Percentiles rank a stretch among this genome's conserved stretches.
Conservation (phyloP, 805 yeast genomes). For the Monosporozyma solicola region DNA sequence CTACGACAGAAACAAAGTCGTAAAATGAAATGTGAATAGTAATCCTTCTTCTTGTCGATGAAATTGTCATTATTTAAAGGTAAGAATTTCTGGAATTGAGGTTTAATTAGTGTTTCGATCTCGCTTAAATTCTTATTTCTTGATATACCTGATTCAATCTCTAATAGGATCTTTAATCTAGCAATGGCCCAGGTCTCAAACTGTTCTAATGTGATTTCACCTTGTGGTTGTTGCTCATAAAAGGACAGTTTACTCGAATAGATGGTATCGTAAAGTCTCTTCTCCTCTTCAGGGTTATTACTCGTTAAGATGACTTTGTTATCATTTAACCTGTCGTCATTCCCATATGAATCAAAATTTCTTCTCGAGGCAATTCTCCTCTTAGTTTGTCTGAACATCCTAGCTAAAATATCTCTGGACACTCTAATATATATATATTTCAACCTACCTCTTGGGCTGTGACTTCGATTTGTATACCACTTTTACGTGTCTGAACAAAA, state of each 20-base stretch:
- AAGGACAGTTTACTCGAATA: conserved; percentile 62
- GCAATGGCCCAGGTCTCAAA: conserved; percentile 96
- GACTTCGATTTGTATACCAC: not conserved
- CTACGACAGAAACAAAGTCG: conserved; percentile 84
- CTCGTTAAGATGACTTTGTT: not conserved
- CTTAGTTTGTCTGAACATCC: conserved; percentile 65
- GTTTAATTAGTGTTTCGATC: conserved; percentile 54
- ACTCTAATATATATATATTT: not conserved
- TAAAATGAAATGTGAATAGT: conserved; percentile 82
- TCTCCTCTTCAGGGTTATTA: conserved; percentile 22
- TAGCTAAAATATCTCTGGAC: not conserved
- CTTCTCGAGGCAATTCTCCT: conserved; percentile 67
- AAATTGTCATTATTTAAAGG: conserved; percentile 43
- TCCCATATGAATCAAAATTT: conserved; percentile 40
- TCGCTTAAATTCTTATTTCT: conserved; percentile 59
- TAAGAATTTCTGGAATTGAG: conserved; percentile 51
- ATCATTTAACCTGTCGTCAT: not conserved
- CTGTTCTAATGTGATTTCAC: conserved; percentile 84
- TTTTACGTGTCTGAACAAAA: not conserved
- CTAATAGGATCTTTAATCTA: conserved; percentile 70
- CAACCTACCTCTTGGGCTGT: not conserved
- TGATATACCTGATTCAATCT: conserved; percentile 66
- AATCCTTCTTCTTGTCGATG: conserved; percentile 75
- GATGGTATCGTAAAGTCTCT: conserved; percentile 29
- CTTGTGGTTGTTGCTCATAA: conserved; percentile 67